Base-by-base conservation (phyloP, 2,329 filamentous ascomycete genomes). In the Colletotrichum costaricense region DNA sequence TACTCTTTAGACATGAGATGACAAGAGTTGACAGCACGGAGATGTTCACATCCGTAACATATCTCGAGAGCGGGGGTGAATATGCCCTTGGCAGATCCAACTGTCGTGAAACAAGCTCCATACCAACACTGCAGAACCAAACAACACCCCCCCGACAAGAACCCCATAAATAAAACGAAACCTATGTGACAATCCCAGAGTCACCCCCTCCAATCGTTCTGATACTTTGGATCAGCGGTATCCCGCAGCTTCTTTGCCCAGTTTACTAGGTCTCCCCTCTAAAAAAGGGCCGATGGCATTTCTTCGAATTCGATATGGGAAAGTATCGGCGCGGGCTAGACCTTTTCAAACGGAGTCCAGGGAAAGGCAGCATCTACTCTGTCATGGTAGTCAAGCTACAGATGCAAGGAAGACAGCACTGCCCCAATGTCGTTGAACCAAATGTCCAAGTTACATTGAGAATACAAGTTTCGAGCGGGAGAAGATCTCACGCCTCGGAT, bases 51-150 rank as follows among this genome's bases (percentile, higher is more conserved):
- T 69, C 49, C 65, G 52, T 63, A 28, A 54, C 52, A 26, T 22
- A 67, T 14, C 7, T 33, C 63, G 26, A 46, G n/a, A 26, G 57
- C 22, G 49, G 30, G 57, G 38, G 49, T 22, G 4, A 30, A 38
- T 12, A 38, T 22, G 24, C 54, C 49, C 56, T 73, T 59, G 67
- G 56, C 49, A 55, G 60, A 62, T 63, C 56, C 35, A 57, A 70
- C 56, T 42, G 54, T 73, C 56, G 71, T 73, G 71, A 73, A 57
- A 71, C 71, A 42, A 46, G 42, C 35, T 24, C 63, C 19, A 12
- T 24, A 24, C 35, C 26, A n/a, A 42, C 22, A 49, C 42, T 19
- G 42, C 42, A 49, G 16, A 33, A 33, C 19, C 57, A 11, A 35
- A 58, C 4, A 26, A 6, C 28, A 16, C 24, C 7, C 28, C 35